Evolutionary conservation across 2,329 filamentous ascomycete species (phyloP).

Genomic region (Lizonia empirigonia): DNA sequence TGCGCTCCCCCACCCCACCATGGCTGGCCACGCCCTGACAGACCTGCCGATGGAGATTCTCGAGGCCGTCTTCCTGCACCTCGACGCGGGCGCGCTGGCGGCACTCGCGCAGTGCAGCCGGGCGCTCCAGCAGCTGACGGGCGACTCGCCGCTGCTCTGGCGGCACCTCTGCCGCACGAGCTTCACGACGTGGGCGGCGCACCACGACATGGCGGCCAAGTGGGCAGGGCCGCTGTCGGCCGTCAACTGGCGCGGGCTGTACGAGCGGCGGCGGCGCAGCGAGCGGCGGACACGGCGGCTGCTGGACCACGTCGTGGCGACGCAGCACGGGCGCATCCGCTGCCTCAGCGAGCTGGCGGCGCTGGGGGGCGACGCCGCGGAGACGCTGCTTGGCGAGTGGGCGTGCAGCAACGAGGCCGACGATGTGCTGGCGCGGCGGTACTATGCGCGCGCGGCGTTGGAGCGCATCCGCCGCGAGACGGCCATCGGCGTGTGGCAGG

Average conservation of each 20-base stretch:
- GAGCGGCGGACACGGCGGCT: slow-evolving; percentile 42
- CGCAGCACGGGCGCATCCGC: slow-evolving; percentile 70
- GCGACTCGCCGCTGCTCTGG: slow-evolving; percentile 79
- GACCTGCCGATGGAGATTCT: slow-evolving; percentile 82
- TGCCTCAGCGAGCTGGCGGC: slow-evolving; percentile 73
- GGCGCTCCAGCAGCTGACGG: slow-evolving; percentile 68
- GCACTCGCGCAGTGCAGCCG: slow-evolving; percentile 65
- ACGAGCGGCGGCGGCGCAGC: slow-evolving; percentile 43
- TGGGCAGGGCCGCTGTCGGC: slow-evolving; percentile 55
- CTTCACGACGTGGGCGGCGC: slow-evolving; percentile 76
- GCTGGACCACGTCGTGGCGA: slow-evolving; percentile 72
- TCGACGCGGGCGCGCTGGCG: slow-evolving; percentile 58
- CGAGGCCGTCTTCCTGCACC: slow-evolving; percentile 73
- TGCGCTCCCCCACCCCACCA: too few relatives aligned
- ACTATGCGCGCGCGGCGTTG: slow-evolving; percentile 75
- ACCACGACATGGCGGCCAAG: slow-evolving; percentile 42
- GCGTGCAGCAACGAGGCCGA: slow-evolving; percentile 63
- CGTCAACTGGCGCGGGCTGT: slow-evolving; percentile 72
- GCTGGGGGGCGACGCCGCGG: slow-evolving; percentile 86
- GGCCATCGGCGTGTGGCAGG: slow-evolving; percentile 78
- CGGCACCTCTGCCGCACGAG: slow-evolving; percentile 70
- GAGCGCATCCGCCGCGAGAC: slow-evolving; percentile 80
- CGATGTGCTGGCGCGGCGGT: slow-evolving; percentile 78
- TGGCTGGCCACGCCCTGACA: slow-evolving; percentile 32
- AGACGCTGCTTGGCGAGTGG: slow-evolving; percentile 74